Percentiles rank a stretch among this genome's conserved stretches.
Evolutionary conservation across 2,329 filamentous ascomycete species (phyloP).

Genomic region (Arthroderma sp.): DNA sequence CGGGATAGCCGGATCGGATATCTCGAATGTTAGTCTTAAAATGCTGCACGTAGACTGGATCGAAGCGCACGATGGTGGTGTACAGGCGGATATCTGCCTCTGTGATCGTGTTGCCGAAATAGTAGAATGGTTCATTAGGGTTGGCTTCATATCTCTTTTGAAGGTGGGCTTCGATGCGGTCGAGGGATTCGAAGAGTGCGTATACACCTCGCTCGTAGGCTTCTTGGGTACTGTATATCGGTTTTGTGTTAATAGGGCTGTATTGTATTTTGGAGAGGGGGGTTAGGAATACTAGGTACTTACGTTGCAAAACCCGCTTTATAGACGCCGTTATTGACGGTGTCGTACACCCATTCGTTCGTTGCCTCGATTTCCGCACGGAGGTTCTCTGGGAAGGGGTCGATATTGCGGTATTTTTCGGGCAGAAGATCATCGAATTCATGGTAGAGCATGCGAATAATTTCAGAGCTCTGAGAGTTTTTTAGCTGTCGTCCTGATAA

Average conservation of each 20-base stretch:
- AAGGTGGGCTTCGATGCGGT: constrained; percentile 62
- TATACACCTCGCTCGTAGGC: constrained; percentile 66
- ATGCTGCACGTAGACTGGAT: constrained; percentile 69
- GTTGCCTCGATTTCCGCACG: constrained; percentile 57
- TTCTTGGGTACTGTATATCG: constrained; percentile 43
- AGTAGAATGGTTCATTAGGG: constrained; percentile 43
- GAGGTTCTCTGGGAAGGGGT: constrained; percentile 56
- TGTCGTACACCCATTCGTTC: constrained; percentile 67
- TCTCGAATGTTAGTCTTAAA: constrained; percentile 74
- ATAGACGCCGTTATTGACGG: constrained; percentile 41
- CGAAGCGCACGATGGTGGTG: constrained; percentile 60
- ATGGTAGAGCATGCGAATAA: constrained; percentile 75
- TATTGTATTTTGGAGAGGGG: neutral
- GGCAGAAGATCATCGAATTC: constrained; percentile 64
- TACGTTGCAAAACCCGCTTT: constrained; percentile 62
- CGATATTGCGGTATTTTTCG: constrained; percentile 44
- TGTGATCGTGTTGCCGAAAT: constrained; percentile 62
- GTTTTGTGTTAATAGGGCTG: neutral
- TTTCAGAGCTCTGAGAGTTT: constrained; percentile 51
- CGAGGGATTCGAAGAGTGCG: constrained; percentile 62
- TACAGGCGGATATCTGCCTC: constrained; percentile 71
- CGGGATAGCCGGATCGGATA: constrained; percentile 71
- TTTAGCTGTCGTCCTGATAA: constrained; percentile 4
- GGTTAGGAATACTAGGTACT: neutral
- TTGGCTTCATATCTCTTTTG: constrained; percentile 37